Base-by-base conservation (phyloP, 345 rosid genomes). In the Eutrema heterophyllum region DNA sequence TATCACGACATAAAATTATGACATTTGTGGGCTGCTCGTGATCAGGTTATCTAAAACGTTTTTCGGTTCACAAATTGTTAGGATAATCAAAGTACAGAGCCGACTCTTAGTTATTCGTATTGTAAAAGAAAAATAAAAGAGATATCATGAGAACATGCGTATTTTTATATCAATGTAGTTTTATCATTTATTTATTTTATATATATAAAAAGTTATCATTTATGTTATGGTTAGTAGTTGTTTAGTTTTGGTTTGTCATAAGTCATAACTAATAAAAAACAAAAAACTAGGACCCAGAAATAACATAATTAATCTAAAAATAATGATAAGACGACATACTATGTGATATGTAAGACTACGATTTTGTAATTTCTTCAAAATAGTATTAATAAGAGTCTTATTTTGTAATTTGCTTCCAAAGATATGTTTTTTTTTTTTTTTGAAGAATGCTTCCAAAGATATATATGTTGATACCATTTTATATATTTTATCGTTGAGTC, bases 21-120 rank as follows among this genome's bases (percentile, higher is more conserved):
- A 57, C 39, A 15, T 7, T 39, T 67, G 38, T 51, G 49, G 66
- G 63, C 63, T 51, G 48, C 56, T 75, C 30, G 21, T 49, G 58
- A 45, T 65, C 50, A 46, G 24, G 56, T 64, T 63, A 38, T 44
- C 33, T 1, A 21, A 21, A 58, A 30, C 0, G 21, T 54, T 30
- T 6, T 14, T 6, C 5, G 10, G 5, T 13, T 14, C 3, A 7
- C 6, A 9, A 0, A 3, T 39, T 60, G 6, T 13, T 36, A 58
- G 13, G 62, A 57, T 35, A 33, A 11, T 38, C 4, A 38, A 38
- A 2, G 11, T 38, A 38, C 12, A 38, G 41, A 38, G 41, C 8
- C 12, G 13, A 9, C 11, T 38, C 40, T 38, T 8, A 46, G 15
- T 46, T 46, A 7, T 15, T 43, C 16, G 6, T 44, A 5, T 44